phyloP scores from a whole-genome alignment of 78 protist genomes.

The Dictyostelium intermedium region DNA sequence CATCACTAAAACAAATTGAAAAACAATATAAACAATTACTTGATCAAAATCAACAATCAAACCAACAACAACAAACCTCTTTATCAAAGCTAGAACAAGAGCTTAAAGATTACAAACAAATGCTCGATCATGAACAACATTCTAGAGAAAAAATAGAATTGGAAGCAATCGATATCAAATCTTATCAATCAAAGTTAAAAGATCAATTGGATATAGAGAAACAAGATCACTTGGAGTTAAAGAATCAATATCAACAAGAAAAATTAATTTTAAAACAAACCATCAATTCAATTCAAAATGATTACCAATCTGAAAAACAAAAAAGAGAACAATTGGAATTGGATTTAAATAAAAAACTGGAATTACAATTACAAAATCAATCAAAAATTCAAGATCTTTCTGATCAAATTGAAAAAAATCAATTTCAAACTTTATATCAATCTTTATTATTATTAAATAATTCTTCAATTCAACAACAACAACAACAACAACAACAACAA shows the following conservation, averaged over 20 bases:
- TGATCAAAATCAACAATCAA: neutral
- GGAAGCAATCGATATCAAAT: conserved; percentile 8
- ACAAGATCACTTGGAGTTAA: neutral
- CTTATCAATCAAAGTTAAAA: neutral
- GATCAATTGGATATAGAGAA: neutral
- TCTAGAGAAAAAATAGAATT: conserved; percentile 16
- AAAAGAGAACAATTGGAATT: neutral
- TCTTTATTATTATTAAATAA: neutral
- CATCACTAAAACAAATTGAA: neutral
- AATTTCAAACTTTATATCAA: neutral
- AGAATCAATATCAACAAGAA: neutral
- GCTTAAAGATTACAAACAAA: neutral
- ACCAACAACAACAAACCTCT: neutral
- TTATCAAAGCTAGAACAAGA: neutral
- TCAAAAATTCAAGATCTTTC: neutral
- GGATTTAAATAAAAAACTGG: neutral
- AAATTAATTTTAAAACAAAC: conserved; percentile 11
- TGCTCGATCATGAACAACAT: conserved; percentile 28
- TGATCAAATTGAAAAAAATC: neutral
- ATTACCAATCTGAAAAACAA: neutral
- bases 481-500: neutral
- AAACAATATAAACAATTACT: neutral
- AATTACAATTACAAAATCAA: neutral
- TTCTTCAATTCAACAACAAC: neutral
- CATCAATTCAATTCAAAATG: neutral